Conservation (phyloP, 257 asterid species). For the Solanum pimpinellifolium region DNA sequence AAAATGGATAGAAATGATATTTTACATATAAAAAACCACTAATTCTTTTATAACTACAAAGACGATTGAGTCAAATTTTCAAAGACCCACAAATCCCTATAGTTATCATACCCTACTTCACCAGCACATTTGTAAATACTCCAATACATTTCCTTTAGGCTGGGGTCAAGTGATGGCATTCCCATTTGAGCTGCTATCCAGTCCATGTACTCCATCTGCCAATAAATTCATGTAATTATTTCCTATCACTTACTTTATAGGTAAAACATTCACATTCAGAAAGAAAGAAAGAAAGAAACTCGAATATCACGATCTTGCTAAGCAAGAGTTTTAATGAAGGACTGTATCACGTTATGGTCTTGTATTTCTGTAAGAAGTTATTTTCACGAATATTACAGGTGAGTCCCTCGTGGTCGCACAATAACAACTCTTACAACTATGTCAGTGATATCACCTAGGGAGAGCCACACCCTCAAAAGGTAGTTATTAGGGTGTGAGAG, state of each 20-base stretch:
- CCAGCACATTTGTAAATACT: neutral
- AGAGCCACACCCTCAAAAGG: neutral
- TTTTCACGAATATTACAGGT: too few species aligned
- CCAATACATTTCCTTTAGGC: neutral
- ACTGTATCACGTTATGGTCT: neutral
- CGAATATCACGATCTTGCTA: neutral
- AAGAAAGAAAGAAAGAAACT: neutral
- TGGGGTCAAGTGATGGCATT: conserved; percentile 14
- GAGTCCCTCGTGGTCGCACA: too few species aligned
- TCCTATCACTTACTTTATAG: neutral
- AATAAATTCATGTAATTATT: neutral
- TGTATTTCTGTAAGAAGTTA: neutral
- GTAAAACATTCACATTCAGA: too few species aligned
- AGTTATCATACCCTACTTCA: neutral
- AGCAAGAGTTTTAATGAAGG: neutral
- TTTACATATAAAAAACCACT: neutral
- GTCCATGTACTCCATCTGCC: conserved; percentile 45
- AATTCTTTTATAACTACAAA: neutral
- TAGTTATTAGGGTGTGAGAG: neutral
- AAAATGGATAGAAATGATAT: neutral
- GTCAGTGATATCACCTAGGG: neutral
- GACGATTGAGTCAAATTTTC: neutral
- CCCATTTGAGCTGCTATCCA: conserved; percentile 44
- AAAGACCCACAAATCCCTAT: neutral
- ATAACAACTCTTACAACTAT: too few species aligned